Base-by-base conservation (phyloP, 2,329 filamentous ascomycete genomes). In the Chrysosporium queenslandicum region DNA sequence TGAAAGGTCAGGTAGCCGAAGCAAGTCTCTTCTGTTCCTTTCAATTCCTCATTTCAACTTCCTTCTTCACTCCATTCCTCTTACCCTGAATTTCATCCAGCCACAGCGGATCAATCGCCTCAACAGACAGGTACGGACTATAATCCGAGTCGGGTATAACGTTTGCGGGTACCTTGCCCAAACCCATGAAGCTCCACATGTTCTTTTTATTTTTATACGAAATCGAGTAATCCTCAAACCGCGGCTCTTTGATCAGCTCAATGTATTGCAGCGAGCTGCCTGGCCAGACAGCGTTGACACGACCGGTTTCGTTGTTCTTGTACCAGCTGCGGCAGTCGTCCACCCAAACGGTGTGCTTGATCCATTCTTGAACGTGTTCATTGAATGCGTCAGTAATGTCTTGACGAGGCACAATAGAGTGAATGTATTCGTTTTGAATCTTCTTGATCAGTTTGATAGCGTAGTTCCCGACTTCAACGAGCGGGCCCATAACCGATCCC, bases 241-340 rank as follows among this genome's bases (percentile, higher is more conserved):
- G 64, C 2, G 69, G 69, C 5, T 62, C 57, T 40, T 67, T 62
- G 53, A 74, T 70, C 1, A 66, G 58, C 52, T 73, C 66, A 30
- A 68, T 64, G 54, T 77, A 78, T 50, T 78, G 75, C 39, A 78
- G 67, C 0, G 70, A 73, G 2, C 68, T 71, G 2, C 76, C 77
- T 0, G 76, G 75, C 70, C 71, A 78, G 1, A 78, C 64, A 2
- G 74, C 72, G 61, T 63, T 66, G 39, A 74, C 71, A 4, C 71
- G 63, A n/a, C 71, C 72, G 1, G 70, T 74, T 32, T 59, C 62
- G 27, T 61, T 60, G 21, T 62, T 61, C 46, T 64, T 64, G 45
- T 66, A 66, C 64, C 63, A 66, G 20, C 59, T 59, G 2, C 58
- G 56, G 34, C 64, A 67, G 12, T 56, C 55, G 12, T 57, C 58